Conservation (phyloP, 2,329 filamentous ascomycete genomes). For the Plenodomus lindquistii region DNA sequence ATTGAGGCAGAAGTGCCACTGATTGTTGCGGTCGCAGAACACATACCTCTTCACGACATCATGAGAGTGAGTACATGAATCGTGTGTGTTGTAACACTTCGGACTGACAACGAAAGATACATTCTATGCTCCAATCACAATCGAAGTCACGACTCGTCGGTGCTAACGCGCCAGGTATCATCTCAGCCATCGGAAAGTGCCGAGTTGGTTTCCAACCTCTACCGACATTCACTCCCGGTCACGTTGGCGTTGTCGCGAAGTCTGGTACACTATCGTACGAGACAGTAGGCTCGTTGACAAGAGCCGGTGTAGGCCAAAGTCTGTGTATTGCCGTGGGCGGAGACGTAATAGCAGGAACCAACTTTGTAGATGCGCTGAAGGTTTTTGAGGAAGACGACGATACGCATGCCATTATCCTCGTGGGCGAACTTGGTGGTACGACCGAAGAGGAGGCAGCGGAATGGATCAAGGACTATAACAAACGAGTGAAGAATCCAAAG, state of each 20-base stretch:
- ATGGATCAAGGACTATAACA: conserved; percentile 70
- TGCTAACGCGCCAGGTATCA: conserved; percentile 81
- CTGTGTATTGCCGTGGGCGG: conserved; percentile 78
- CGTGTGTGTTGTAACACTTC: neutral
- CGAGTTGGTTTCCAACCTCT: conserved; percentile 77
- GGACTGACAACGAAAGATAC: conserved; percentile 55
- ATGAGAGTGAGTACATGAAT: conserved; percentile 59
- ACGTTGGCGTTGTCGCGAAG: conserved; percentile 77
- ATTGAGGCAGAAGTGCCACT: conserved; percentile 78
- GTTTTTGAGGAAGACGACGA: conserved; percentile 68
- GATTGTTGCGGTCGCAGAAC: conserved; percentile 78
- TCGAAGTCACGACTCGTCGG: conserved; percentile 73
- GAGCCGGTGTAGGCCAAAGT: conserved; percentile 76
- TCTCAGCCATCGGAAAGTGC: conserved; percentile 71
- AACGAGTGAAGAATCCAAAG: conserved; percentile 64
- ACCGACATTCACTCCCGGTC: conserved; percentile 69
- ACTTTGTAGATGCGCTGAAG: conserved; percentile 70
- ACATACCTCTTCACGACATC: conserved; percentile 78
- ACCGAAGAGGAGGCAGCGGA: conserved; percentile 73
- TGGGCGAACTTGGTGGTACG: conserved; percentile 73
- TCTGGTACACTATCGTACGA: conserved; percentile 82
- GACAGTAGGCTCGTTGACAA: conserved; percentile 73
- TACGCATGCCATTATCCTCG: conserved; percentile 71
- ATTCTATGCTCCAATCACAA: conserved; percentile 72
- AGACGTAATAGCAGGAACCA: conserved; percentile 73